A percentile compares a stretch with the other conserved stretches of the same genome.
Conservation (phyloP, 257 asterid genomes). For the Linaria vulgaris region DNA sequence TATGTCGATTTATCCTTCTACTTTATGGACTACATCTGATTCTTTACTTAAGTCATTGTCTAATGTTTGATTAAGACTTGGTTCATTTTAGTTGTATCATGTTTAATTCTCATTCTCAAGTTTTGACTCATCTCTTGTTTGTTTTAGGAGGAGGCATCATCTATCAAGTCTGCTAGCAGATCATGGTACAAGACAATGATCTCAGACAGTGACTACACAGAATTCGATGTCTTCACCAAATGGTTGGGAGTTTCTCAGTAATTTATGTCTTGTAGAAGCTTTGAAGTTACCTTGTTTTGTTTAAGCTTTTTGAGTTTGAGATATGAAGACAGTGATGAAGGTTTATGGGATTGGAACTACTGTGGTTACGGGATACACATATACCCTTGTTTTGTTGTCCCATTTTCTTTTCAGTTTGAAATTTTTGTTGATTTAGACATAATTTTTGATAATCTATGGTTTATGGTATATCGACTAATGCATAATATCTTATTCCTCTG, state of each 20-base stretch:
- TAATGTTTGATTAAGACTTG: too few species aligned
- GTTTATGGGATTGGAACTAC: too few species aligned
- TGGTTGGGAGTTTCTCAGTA: constrained; percentile 53
- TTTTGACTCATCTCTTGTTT: not conserved
- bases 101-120: not conserved
- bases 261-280: not conserved
- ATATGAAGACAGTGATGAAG: not conserved
- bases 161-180: constrained; percentile 37
- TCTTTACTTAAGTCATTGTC: too few species aligned
- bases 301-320: not conserved
- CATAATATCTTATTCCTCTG: too few species aligned
- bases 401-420: not conserved
- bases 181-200: constrained; percentile 59
- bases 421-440: too few species aligned
- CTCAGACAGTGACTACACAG: constrained; percentile 47
- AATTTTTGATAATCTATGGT: too few species aligned
- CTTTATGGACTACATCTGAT: too few species aligned
- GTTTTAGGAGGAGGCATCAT: constrained; percentile 43
- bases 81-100: too few species aligned
- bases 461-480: too few species aligned
- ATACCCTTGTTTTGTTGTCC: not conserved
- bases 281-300: not conserved
- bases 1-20: too few species aligned
- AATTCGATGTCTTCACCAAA: constrained; percentile 47
- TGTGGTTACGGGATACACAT: too few species aligned